Percentiles rank a stretch among this genome's conserved stretches.
These are phyloP conservation scores for Syzygium oleosum DNA, from an alignment of 345 rosid genomes.

Conservation along the genomic window DNA sequence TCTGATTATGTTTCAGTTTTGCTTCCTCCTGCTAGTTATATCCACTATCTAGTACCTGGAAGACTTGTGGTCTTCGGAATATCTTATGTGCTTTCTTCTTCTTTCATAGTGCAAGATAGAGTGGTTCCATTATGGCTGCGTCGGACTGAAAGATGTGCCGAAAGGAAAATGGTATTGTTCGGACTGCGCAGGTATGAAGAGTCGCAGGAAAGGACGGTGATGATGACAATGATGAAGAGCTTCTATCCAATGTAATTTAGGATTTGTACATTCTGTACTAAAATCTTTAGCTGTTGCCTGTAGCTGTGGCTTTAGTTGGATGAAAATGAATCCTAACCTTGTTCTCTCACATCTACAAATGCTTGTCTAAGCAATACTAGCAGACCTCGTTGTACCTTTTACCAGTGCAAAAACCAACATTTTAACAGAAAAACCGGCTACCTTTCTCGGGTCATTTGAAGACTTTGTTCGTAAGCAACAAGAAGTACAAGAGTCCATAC, in stretches of 20 bases:
- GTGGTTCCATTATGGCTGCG: slow-evolving; percentile 98
- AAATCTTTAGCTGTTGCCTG: not conserved
- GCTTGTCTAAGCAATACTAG: not conserved
- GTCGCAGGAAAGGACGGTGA: slow-evolving; percentile 66
- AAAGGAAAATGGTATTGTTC: slow-evolving; percentile 96
- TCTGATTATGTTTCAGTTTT: not conserved
- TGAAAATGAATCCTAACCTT: not conserved
- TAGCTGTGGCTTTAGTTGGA: not conserved
- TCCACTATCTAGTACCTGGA: not conserved
- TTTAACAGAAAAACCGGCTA: not conserved
- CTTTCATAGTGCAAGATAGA: slow-evolving; percentile 85
- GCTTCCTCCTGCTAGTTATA: not conserved
- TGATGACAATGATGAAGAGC: not conserved
- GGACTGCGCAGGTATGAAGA: slow-evolving; percentile 58
- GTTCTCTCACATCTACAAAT: not conserved
- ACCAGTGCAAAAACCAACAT: not conserved
- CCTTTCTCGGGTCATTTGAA: not conserved
- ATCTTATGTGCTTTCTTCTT: slow-evolving; percentile 3
- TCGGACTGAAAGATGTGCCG: slow-evolving; percentile 79
- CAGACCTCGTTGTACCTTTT: not conserved
- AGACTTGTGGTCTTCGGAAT: not conserved
- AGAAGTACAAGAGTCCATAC: not conserved
- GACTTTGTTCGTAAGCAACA: not conserved
- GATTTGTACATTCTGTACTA: not conserved
- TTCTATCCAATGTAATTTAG: not conserved